Base-by-base conservation (phyloP, 352 stramenopile species). In the Aphanomyces euteiches region DNA sequence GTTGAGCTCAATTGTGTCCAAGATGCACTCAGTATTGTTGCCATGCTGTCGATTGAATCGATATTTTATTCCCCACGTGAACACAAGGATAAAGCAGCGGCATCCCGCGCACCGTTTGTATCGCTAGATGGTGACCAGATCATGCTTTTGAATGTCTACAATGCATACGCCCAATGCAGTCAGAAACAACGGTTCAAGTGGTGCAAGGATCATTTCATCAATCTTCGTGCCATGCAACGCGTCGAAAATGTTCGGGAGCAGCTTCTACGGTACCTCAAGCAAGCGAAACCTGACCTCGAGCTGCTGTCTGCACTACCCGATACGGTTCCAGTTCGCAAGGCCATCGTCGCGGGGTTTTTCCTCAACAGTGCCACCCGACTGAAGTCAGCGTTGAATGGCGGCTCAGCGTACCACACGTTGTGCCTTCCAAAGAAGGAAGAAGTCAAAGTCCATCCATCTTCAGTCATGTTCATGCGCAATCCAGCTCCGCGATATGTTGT, bases 11-110 rank as follows among this genome's bases (percentile, higher is more conserved):
- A 76, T 6, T 97, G 90, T 67, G 85, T 81, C 1, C 82, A 94
- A 48, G 87, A 96, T 72, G 86, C 88, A 21, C 75, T 96, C 41
- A 95, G 80, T 47, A 85, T 97, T 7, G 89, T 93, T 15, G 83
- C 89, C 13, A 97, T 97, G 90, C 77, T 96, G 34, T 93, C 82
- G 34, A 88, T 96, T 17, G 90, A 97, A 72, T 92, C 84, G 10
- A 92, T 96, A 54, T 96, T 96, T 73, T 95, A 90, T 66, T 92
- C 84, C 36, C 87, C 87, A 45, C 77, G 83, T 0, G 85, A 95
- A 75, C 90, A 91, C 79, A 93, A 95, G 64, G 83, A 83, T 7
- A 82, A 92, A 59, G 87, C 87, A 0, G 87, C 87, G 37, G 83
- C 92, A 66, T 93, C 85, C 1, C 83, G 87, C 15, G 85, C 84